These are phyloP conservation scores for Adiantum capillusveneris DNA, from an alignment of 75 land plant species.

Conservation along the genomic window DNA sequence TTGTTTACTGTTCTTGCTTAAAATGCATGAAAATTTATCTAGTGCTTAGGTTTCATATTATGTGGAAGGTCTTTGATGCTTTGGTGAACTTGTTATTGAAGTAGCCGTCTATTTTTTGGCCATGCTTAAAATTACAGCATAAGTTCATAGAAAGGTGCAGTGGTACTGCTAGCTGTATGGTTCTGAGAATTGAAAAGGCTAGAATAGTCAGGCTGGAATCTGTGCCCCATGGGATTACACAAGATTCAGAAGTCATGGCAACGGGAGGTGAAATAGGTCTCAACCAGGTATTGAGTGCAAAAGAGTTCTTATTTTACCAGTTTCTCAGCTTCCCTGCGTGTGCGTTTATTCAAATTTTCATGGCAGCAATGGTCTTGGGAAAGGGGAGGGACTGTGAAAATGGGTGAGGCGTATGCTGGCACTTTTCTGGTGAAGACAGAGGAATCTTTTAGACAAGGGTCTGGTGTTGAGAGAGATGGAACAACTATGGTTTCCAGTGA, in stretches of 20 bases:
- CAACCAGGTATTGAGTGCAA: too few species aligned
- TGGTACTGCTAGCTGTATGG: constrained; percentile 71
- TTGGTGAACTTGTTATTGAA: too few species aligned
- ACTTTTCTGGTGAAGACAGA: constrained; percentile 52
- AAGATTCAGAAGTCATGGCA: constrained; percentile 19
- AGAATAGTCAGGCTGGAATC: constrained; percentile 50
- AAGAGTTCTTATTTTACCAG: too few species aligned
- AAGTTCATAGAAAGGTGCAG: constrained; percentile 95
- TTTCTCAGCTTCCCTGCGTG: too few species aligned
- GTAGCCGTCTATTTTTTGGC: too few species aligned
- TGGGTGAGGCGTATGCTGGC: constrained; percentile 38
- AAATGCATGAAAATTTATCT: too few species aligned
- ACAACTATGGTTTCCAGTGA: background rate
- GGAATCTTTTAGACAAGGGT: background rate
- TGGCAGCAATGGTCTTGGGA: constrained; percentile 46
- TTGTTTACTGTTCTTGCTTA: too few species aligned
- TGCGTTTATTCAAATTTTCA: background rate
- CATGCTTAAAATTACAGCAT: constrained; percentile 38
- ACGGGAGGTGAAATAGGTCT: too few species aligned
- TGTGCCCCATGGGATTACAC: constrained; percentile 51
- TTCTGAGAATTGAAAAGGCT: constrained; percentile 88
- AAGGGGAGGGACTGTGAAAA: constrained; percentile 36
- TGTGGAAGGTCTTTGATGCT: too few species aligned
- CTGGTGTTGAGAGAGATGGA: background rate
- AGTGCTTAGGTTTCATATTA: too few species aligned